Evolutionary conservation across 2,329 filamentous ascomycete species (phyloP).

Genomic region (Colletotrichum sansevieriae): DNA sequence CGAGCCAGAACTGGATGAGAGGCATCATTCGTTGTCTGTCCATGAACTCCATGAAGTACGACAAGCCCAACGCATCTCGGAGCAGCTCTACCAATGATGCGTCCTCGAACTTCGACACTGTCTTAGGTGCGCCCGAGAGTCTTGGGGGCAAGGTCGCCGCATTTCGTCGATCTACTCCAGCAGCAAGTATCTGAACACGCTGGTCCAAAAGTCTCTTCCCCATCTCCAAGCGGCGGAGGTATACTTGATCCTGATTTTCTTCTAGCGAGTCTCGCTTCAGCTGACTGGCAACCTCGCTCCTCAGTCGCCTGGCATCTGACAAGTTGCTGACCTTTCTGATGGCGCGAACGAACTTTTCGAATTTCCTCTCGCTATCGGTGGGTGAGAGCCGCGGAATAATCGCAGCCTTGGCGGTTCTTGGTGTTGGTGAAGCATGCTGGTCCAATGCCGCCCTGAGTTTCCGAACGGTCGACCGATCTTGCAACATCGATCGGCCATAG

Average conservation of each 20-base stretch:
- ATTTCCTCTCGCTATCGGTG: constrained; percentile 89
- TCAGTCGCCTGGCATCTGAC: constrained; percentile 91
- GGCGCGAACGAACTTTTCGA: constrained; percentile 92
- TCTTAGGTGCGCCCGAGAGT: constrained; percentile 38
- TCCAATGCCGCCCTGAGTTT: constrained; percentile 93
- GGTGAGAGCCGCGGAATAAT: constrained; percentile 84
- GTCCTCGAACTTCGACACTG: constrained; percentile 74
- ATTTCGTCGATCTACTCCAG: constrained; percentile 68
- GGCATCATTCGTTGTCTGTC: constrained; percentile 89
- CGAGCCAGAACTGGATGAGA: constrained; percentile 97
- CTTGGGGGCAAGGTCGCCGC: constrained; percentile 42
- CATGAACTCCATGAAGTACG: constrained; percentile 99
- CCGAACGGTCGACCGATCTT: constrained; percentile 94
- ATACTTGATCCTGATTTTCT: constrained; percentile 85
- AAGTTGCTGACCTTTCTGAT: constrained; percentile 91
- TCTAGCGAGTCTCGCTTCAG: constrained; percentile 85
- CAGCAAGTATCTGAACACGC: constrained; percentile 84
- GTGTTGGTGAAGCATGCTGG: constrained; percentile 88
- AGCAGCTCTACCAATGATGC: constrained; percentile 87
- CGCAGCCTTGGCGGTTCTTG: constrained; percentile 72
- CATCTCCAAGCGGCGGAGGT: constrained; percentile 90
- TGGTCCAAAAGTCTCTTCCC: constrained; percentile 92
- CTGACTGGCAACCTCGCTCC: constrained; percentile 93
- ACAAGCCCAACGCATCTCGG: constrained; percentile 88
- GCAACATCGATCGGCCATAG: constrained; percentile 85